phyloP scores from a whole-genome alignment of 164 flowering plant species.

The Vitis riparia region DNA sequence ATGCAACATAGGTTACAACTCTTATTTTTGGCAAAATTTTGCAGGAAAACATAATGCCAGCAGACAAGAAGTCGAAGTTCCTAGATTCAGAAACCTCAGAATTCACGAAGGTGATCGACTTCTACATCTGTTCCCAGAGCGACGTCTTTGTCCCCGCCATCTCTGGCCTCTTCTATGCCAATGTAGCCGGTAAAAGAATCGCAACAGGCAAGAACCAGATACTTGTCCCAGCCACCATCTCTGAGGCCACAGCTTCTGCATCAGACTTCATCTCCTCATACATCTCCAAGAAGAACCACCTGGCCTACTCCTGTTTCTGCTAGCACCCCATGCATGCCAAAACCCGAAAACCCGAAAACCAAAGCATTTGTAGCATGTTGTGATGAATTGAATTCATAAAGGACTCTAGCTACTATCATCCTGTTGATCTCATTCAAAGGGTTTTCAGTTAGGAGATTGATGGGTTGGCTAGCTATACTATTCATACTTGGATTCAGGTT shows the following conservation, averaged over 20 bases:
- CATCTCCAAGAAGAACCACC: conserved; percentile 75
- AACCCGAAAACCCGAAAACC: too few species aligned
- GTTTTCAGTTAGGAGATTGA: too few species aligned
- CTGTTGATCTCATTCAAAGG: too few species aligned
- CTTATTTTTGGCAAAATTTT: not conserved
- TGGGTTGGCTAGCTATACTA: too few species aligned
- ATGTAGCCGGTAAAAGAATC: conserved; percentile 83
- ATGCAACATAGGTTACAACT: too few species aligned
- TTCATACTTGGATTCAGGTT: too few species aligned
- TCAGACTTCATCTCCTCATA: conserved; percentile 59
- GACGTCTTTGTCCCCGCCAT: conserved; percentile 97
- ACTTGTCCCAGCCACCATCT: conserved; percentile 62
- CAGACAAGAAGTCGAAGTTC: conserved; percentile 62
- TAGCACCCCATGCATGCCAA: not conserved
- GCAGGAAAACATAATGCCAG: conserved; percentile 88
- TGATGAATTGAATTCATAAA: too few species aligned
- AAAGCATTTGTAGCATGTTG: too few species aligned
- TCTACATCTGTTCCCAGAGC: conserved; percentile 78
- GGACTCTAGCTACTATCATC: too few species aligned
- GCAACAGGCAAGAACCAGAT: conserved; percentile 65
- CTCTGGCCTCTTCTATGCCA: conserved; percentile 81
- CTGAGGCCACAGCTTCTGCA: conserved; percentile 50
- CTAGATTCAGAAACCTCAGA: conserved; percentile 48
- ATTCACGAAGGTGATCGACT: conserved; percentile 71
- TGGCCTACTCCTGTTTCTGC: conserved; percentile 91